phyloP scores from a whole-genome alignment of 176 grass and related monocot species.

The Chloris gayana region DNA sequence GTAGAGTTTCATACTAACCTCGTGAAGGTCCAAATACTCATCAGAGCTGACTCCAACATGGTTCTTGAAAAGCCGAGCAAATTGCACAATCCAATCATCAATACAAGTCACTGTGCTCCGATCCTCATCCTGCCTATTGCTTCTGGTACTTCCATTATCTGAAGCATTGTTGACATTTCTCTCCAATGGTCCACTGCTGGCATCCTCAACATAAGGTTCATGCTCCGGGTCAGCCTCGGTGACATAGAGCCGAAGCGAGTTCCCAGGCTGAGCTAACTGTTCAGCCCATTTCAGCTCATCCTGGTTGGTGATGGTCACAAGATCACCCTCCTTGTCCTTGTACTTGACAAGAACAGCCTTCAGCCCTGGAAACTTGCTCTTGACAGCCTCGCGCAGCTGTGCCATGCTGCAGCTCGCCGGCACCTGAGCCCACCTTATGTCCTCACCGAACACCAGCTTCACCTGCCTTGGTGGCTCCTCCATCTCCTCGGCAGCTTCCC shows the following conservation, averaged over 20 bases:
- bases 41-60: conserved; percentile 70
- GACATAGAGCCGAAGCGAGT: conserved; percentile 75
- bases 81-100: conserved; percentile 91
- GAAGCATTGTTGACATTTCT: conserved; percentile 46
- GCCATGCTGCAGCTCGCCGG: conserved; percentile 66
- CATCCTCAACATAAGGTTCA: conserved; percentile 52
- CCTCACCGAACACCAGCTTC: conserved; percentile 88
- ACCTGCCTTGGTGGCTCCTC: conserved; percentile 58
- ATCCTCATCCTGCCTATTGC: conserved; percentile 57
- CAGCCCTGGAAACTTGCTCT: conserved; percentile 72
- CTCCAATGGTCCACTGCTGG: conserved; percentile 32
- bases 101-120: conserved; percentile 55
- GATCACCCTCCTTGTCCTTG: conserved; percentile 87
- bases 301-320: conserved; percentile 89
- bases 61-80: conserved; percentile 85
- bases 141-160: conserved; percentile 58
- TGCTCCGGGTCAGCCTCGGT: conserved; percentile 69
- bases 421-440: conserved; percentile 87
- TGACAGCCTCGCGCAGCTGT: conserved; percentile 65
- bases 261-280: conserved; percentile 58
- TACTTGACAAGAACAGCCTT: conserved; percentile 84
- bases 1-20: conserved; percentile 88
- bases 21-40: conserved; percentile 76
- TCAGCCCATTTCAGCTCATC: conserved; percentile 85
- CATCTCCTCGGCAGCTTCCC: conserved; percentile 33